Percentiles rank a stretch among this genome's conserved stretches.
phyloP scores from a whole-genome alignment of 257 asterid species.

The Apocynum venetum region DNA sequence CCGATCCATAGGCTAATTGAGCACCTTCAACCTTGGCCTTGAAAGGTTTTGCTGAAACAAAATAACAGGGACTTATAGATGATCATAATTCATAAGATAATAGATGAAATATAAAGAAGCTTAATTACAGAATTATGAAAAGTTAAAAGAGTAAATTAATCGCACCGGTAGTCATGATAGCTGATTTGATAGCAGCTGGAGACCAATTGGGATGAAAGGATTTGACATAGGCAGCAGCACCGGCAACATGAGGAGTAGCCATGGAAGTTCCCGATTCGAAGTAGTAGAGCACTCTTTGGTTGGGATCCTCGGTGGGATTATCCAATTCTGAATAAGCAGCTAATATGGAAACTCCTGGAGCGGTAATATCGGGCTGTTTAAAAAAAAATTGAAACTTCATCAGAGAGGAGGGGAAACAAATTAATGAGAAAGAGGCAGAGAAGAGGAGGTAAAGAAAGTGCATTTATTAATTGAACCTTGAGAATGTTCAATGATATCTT shows the following conservation, averaged over 20 bases:
- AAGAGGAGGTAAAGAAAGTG: not conserved
- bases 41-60: slow-evolving; percentile 46
- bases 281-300: slow-evolving; percentile 35
- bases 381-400: not conserved
- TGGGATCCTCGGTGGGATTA: slow-evolving; percentile 16
- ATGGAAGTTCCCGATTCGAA: slow-evolving; percentile 82
- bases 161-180: slow-evolving; percentile 79
- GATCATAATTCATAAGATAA: no score
- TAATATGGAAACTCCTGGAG: slow-evolving; percentile 73
- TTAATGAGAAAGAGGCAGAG: no score
- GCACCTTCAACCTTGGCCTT: slow-evolving; percentile 38
- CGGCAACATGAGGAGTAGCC: slow-evolving; percentile 81
- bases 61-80: no score
- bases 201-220: slow-evolving; percentile 77
- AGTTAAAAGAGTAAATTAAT: not conserved
- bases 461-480: slow-evolving; percentile 40
- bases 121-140: no score
- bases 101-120: no score
- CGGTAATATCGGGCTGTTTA: slow-evolving; percentile 74
- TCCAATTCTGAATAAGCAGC: slow-evolving; percentile 50
- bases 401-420: not conserved
- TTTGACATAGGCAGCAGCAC: slow-evolving; percentile 73
- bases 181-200: slow-evolving; percentile 75
- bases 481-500: slow-evolving; percentile 40
- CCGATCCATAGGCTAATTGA: slow-evolving; percentile 59